Evolutionary conservation across 306 rosid species (phyloP).

Genomic region (Arachis stenosperma): DNA sequence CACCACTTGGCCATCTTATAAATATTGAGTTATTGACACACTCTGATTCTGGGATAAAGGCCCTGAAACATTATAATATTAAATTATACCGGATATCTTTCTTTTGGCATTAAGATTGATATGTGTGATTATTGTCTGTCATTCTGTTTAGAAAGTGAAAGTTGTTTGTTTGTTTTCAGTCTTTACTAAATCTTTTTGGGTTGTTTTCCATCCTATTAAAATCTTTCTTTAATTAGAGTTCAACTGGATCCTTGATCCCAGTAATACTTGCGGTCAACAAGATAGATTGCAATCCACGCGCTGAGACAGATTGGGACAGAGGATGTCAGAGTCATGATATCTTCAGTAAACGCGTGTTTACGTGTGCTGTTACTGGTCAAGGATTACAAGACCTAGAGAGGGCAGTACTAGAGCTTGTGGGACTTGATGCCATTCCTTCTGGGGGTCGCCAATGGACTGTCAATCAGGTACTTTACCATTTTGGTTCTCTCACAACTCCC

Average conservation of each 20-base stretch:
- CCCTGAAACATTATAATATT: too few species aligned
- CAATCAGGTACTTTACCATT: constrained; percentile 65
- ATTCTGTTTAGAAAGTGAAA: constrained; percentile 20
- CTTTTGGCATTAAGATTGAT: not conserved
- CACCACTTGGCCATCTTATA: not conserved
- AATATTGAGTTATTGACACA: not conserved
- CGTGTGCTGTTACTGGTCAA: constrained; percentile 90
- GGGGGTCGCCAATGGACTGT: constrained; percentile 92
- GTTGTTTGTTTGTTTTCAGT: constrained; percentile 8
- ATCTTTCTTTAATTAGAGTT: constrained; percentile 51
- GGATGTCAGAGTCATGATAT: constrained; percentile 15
- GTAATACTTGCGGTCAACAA: constrained; percentile 87
- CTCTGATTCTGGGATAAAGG: too few species aligned
- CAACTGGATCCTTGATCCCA: constrained; percentile 72
- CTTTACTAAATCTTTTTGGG: constrained; percentile 32
- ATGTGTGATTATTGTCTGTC: constrained; percentile 23
- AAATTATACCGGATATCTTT: too few species aligned
- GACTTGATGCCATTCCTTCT: constrained; percentile 64
- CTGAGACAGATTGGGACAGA: constrained; percentile 49
- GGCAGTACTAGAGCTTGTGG: constrained; percentile 74
- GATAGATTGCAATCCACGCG: constrained; percentile 65
- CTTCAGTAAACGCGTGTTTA: constrained; percentile 73
- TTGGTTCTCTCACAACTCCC: not conserved
- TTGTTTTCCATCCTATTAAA: not conserved
- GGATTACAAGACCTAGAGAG: constrained; percentile 81